Percentiles rank a stretch among this genome's conserved stretches.
Conservation (phyloP, 2,329 filamentous ascomycete genomes). For the Pseudogymnoascus sp. region DNA sequence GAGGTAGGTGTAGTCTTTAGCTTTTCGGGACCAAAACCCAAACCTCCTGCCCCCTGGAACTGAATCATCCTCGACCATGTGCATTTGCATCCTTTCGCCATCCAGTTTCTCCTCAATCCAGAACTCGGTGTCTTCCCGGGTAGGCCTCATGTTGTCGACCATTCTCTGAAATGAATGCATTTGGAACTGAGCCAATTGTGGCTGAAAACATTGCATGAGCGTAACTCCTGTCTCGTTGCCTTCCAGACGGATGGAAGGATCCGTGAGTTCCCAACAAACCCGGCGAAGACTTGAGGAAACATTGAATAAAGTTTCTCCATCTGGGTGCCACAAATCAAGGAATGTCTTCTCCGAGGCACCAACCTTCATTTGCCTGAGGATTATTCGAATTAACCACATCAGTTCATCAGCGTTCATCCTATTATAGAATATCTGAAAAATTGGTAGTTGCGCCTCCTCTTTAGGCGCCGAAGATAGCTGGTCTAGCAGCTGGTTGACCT, state of each 20-base stretch:
- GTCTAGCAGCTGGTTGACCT: constrained; percentile 84
- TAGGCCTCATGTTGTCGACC: constrained; percentile 58
- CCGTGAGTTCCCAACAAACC: constrained; percentile 88
- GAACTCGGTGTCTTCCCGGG: constrained; percentile 67
- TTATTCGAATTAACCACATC: constrained; percentile 89
- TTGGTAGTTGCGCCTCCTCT: constrained; percentile 75
- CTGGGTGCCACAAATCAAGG: constrained; percentile 73
- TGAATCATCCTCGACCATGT: constrained; percentile 68
- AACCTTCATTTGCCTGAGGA: constrained; percentile 69
- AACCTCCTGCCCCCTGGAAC: constrained; percentile 67
- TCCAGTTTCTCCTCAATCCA: constrained; percentile 99
- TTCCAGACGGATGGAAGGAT: constrained; percentile 65
- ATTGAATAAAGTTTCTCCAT: constrained; percentile 73
- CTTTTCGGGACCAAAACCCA: constrained; percentile 89
- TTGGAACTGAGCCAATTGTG: constrained; percentile 89
- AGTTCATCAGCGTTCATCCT: constrained; percentile 91
- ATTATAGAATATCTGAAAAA: constrained; percentile 78
- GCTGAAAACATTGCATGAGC: constrained; percentile 93
- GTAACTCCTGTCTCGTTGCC: constrained; percentile 67
- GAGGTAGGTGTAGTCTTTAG: constrained; percentile 91
- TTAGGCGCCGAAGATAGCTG: constrained; percentile 65
- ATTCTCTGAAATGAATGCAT: constrained; percentile 75
- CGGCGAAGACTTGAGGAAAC: constrained; percentile 83
- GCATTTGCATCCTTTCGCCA: constrained; percentile 93
- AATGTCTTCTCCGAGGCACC: constrained; percentile 83